Evolutionary conservation across 305 asterid species (phyloP).

Genomic region (Fraxinus ornus): DNA sequence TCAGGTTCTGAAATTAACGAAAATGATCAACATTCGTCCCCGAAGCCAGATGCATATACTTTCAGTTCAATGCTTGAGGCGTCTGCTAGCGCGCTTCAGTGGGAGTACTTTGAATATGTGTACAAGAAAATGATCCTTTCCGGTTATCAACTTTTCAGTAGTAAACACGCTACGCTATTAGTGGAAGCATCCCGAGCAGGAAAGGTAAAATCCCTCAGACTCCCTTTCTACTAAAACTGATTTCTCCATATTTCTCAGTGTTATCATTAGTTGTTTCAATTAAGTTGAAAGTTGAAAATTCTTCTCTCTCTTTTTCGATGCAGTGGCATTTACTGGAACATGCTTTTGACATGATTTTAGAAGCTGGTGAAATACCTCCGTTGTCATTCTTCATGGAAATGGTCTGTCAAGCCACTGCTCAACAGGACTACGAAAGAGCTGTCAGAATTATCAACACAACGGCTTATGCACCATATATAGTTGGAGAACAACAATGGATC

Average conservation of each 20-base stretch:
- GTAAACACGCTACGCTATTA: slow-evolving; percentile 51
- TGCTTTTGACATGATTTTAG: slow-evolving; percentile 67
- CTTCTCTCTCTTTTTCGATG: slow-evolving; percentile 15
- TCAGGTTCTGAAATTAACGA: slow-evolving; percentile 26
- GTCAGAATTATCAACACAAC: slow-evolving; percentile 52
- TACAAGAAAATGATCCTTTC: slow-evolving; percentile 74
- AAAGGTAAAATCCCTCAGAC: slow-evolving; percentile 51
- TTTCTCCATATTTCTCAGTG: not conserved
- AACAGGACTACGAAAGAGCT: slow-evolving; percentile 45
- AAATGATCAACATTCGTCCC: slow-evolving; percentile 26
- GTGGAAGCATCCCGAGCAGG: slow-evolving; percentile 81
- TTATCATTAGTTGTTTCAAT: not conserved
- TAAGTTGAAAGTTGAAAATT: slow-evolving; percentile 6
- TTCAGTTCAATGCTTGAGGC: slow-evolving; percentile 78
- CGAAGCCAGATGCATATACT: slow-evolving; percentile 60
- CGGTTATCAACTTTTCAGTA: slow-evolving; percentile 55
- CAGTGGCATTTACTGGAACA: slow-evolving; percentile 89
- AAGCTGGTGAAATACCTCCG: slow-evolving; percentile 80
- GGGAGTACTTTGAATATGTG: slow-evolving; percentile 87
- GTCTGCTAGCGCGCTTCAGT: slow-evolving; percentile 77
- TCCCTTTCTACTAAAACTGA: not conserved
- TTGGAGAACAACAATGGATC: slow-evolving; percentile 64
- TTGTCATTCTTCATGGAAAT: slow-evolving; percentile 64
- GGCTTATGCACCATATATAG: slow-evolving; percentile 68
- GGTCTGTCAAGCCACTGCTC: slow-evolving; percentile 53